A percentile compares a stretch with the other conserved stretches of the same genome.
These are phyloP conservation scores for Cadophora malorum DNA, from an alignment of 2,329 filamentous ascomycete species.

Conservation along the genomic window DNA sequence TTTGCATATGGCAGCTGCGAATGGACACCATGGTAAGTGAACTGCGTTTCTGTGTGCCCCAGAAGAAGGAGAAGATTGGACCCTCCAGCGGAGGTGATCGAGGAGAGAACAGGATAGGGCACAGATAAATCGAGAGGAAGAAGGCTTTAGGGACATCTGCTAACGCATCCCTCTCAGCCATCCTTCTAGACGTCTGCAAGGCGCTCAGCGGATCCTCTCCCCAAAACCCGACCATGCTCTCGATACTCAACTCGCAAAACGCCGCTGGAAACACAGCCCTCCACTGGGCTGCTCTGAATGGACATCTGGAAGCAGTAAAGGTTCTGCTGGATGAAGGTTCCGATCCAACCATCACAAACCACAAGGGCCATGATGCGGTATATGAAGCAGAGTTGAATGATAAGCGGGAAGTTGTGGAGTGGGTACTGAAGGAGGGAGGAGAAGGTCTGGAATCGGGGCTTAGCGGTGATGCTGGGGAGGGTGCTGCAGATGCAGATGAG, in stretches of 20 bases:
- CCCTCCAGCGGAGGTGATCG: too few species aligned
- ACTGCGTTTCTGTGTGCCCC: not conserved
- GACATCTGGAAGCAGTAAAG: conserved; percentile 82
- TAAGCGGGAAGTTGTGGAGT: conserved; percentile 69
- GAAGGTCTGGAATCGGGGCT: conserved; percentile 47
- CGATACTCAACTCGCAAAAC: conserved; percentile 74
- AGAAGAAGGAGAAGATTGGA: too few species aligned
- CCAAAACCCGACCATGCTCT: conserved; percentile 41
- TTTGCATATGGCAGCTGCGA: conserved; percentile 91
- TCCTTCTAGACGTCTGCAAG: conserved; percentile 55
- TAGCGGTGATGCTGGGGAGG: conserved; percentile 37
- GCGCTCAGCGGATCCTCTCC: conserved; percentile 46
- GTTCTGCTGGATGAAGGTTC: conserved; percentile 78
- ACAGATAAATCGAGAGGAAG: too few species aligned
- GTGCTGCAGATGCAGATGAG: conserved; percentile 28
- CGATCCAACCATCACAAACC: conserved; percentile 78
- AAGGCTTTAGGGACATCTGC: too few species aligned
- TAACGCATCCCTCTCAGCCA: too few species aligned
- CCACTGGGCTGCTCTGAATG: conserved; percentile 93
- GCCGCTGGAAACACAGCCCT: conserved; percentile 86
- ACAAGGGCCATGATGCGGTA: conserved; percentile 80
- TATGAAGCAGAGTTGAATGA: conserved; percentile 76
- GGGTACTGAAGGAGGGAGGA: conserved; percentile 49
- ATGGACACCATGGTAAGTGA: conserved; percentile 77
- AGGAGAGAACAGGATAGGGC: too few species aligned